Base-by-base conservation (phyloP, 2,329 filamentous ascomycete species). In the Nemania sp. region DNA sequence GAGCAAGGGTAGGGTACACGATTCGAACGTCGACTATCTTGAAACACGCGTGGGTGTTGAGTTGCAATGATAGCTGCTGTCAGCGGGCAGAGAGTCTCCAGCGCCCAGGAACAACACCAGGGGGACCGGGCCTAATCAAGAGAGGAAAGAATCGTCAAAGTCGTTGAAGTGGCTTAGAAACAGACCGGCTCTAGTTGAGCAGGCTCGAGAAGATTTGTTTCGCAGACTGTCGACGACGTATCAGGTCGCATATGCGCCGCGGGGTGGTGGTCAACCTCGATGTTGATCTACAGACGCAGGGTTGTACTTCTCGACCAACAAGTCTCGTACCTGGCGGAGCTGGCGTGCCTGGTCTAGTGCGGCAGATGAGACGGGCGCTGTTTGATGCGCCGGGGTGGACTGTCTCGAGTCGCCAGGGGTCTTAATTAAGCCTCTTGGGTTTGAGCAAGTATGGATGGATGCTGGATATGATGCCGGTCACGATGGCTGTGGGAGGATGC, bases 141-240 rank as follows among this genome's bases (percentile, higher is more conserved):
- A 39, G 32, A 52, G 52, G 47, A 50, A 53, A 49, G 63, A 64
- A 65, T 65, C 65, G 64, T 61, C 67, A 65, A 62, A 29, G 7
- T 7, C 25, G 25, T 29, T 29, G 4, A 29, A 29, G n/a, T n/a
- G n/a, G n/a, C n/a, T n/a, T n/a, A n/a, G n/a, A 29, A 29, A 29
- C 7, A 64, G 64, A 64, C 59, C 59, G 58, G 56, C 56, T 50
- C 15, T 51, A 54, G 68, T 29, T 73, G 76, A 79, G 77, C 76
- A 80, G 77, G 81, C 79, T 76, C 75, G 75, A 72, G 75, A 77
- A 72, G 67, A n/a, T 29, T 60, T 54, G 79, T 81, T 81, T 82
- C 78, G 79, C 68, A 72, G 68, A 69, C 63, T 63, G 68, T 69
- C 63, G 66, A 68, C 70, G 66, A 69, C 70, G 76, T 78, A 71